Percentiles rank a stretch among this genome's conserved stretches.
Conservation (phyloP, 306 rosid genomes). For the Lathyrus aphaca region DNA sequence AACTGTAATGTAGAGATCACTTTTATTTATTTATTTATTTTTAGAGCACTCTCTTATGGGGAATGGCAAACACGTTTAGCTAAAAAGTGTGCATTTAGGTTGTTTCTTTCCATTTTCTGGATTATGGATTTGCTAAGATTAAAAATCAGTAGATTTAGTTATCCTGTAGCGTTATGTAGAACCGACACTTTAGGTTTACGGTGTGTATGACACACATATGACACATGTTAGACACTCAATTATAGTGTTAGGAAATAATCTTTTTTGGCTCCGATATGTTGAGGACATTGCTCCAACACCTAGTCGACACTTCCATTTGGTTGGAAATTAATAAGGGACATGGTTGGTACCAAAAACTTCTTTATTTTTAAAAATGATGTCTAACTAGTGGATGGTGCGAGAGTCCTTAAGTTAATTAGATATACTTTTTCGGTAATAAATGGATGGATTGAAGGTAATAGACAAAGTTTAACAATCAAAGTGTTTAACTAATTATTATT, state of each 20-base stretch:
- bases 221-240: background rate
- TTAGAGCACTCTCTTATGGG: background rate
- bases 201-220: background rate
- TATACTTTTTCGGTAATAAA: background rate
- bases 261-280: background rate
- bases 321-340: background rate
- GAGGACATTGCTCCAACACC: background rate
- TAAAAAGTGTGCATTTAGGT: background rate
- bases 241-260: background rate
- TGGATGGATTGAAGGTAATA: background rate
- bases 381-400: background rate
- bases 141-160: slow-evolving; percentile 1
- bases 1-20: background rate
- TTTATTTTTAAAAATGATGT: background rate
- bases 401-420: background rate
- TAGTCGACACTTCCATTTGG: background rate
- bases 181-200: background rate
- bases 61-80: background rate
- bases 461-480: background rate
- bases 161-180: slow-evolving; percentile 3
- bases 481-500: background rate
- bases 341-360: background rate
- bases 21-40: background rate
- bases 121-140: background rate
- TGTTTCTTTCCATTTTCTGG: slow-evolving; percentile 7